Evolutionary conservation across 768 basidiomycete genomes (phyloP).

Genomic region (Trametes villosa): DNA sequence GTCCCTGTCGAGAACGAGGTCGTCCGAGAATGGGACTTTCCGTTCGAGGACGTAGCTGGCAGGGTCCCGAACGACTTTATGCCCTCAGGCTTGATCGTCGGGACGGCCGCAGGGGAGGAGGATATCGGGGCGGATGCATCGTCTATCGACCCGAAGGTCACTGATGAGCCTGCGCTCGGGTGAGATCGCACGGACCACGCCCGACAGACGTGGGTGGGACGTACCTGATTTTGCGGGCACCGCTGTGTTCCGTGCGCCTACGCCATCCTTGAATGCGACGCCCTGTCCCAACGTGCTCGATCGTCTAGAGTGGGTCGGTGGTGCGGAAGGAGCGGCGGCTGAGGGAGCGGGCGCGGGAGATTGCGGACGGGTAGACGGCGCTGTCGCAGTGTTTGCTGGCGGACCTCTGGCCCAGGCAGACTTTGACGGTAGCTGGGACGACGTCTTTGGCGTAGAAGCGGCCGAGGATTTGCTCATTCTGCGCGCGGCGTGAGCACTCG

Average conservation of each 20-base stretch:
- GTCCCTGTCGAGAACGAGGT: conserved; percentile 43
- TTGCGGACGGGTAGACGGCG: conserved; percentile 73
- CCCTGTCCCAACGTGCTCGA: conserved; percentile 75
- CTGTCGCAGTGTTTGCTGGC: conserved; percentile 61
- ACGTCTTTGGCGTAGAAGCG: conserved; percentile 71
- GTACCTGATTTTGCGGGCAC: conserved; percentile 70
- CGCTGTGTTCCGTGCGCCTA: conserved; percentile 68
- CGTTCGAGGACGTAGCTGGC: conserved; percentile 60
- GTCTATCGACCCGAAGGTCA: conserved; percentile 92
- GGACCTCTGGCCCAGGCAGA: conserved; percentile 94
- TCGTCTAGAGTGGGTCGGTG: conserved; percentile 70
- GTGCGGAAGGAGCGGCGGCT: conserved; percentile 35
- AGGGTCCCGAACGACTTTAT: conserved; percentile 87
- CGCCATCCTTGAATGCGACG: conserved; percentile 78
- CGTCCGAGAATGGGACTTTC: conserved; percentile 44
- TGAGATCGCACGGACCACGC: conserved; percentile 11
- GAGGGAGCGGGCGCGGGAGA: conserved; percentile 75
- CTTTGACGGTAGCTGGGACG: conserved; percentile 72
- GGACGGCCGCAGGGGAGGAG: conserved; percentile 76
- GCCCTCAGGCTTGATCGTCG: conserved; percentile 64
- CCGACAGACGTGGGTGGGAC: conserved; percentile 25
- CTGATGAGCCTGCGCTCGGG: conserved; percentile 54
- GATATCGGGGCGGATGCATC: conserved; percentile 77
- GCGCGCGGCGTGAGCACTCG: conserved; percentile 13
- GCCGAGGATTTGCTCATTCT: conserved; percentile 96